Percentiles rank a stretch among this genome's conserved stretches.
phyloP scores from a whole-genome alignment of 176 grass and related monocot species.

The Saccharum officinarum region DNA sequence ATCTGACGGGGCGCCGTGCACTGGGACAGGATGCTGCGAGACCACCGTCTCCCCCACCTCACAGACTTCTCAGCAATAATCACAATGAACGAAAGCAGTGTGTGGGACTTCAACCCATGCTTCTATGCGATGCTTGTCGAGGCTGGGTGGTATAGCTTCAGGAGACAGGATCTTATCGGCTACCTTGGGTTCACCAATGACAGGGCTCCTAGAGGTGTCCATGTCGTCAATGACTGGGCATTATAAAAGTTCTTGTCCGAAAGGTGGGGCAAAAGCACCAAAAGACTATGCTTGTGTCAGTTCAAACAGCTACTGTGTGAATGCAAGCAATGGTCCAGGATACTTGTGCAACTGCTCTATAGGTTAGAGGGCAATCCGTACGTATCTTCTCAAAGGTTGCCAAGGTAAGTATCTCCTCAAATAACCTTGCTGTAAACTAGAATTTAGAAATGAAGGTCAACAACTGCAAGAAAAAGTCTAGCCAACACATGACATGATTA shows the following conservation, averaged over 20 bases:
- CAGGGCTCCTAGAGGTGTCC: background rate
- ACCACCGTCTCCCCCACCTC: constrained; percentile 15
- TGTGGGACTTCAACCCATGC: constrained; percentile 31
- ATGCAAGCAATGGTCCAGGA: constrained; percentile 26
- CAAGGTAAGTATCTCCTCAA: no score
- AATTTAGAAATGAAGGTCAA: background rate
- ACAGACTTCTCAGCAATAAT: background rate
- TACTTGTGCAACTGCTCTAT: constrained; percentile 42
- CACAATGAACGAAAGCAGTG: background rate
- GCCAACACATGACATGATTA: no score
- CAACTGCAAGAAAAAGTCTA: background rate
- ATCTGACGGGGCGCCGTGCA: background rate
- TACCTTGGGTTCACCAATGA: background rate
- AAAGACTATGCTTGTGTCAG: constrained; percentile 38
- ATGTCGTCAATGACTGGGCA: constrained; percentile 28
- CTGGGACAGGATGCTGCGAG: constrained; percentile 38
- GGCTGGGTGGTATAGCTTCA: constrained; percentile 46
- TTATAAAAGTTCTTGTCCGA: constrained; percentile 37
- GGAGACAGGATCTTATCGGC: background rate
- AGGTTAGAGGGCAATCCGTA: constrained; percentile 48
- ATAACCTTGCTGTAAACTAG: background rate
- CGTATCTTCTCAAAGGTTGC: constrained; percentile 7
- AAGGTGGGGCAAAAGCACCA: background rate
- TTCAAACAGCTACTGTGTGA: constrained; percentile 26
- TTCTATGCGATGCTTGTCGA: constrained; percentile 42